Evolutionary conservation across 805 yeast genomes (phyloP), one percentile per base, ranked within the genome.

Genomic region (Wickerhamomyces ciferrii): DNA sequence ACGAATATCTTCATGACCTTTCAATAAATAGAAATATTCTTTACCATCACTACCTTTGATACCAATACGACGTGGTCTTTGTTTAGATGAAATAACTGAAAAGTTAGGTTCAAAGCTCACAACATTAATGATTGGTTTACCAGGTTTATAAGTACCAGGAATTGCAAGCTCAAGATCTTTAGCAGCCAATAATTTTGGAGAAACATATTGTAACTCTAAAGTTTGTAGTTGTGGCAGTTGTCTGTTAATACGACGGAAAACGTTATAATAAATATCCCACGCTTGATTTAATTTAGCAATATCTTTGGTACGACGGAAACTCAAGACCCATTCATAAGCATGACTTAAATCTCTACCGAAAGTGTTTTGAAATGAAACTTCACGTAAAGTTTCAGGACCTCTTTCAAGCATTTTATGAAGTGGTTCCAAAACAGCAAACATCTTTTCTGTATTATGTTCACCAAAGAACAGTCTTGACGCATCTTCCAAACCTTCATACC

Each of bases 401-500:
- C 81, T 78, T 49, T 84, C 87, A 5, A 94, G 71, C 80, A 88
- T 76, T 56, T 80, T 81, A 65, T 94, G 97, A 43, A 94, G 68
- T 2, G 97, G 97, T 52, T 88, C 96, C 43, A 94, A 67, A 1
- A 90, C 90, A 17, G 87, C 83, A 66, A 87, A 87, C 98, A 94
- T 94, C 63, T 88, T 90, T 45, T 90, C 96, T 13, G 92, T 86
- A 59, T 94, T 90, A 56, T 89, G 94, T 51, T 94, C 99, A 32
- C 95, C 96, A 65, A 90, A 92, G 69, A 84, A 94, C 44, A 87
- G 76, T 48, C 97, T 74, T 3, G 97, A 90, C 0, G 99, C 99
- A 69, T 94, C 97, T 62, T 94, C 99, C 29, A 94, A 72, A 2
- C 96, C 97, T 67, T 92, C 98, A 56, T 90, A 91, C 99, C 99